A percentile compares a stretch with the other conserved stretches of the same genome.
phyloP scores from a whole-genome alignment of 176 grass and related monocot species.

The Juncus effusus region DNA sequence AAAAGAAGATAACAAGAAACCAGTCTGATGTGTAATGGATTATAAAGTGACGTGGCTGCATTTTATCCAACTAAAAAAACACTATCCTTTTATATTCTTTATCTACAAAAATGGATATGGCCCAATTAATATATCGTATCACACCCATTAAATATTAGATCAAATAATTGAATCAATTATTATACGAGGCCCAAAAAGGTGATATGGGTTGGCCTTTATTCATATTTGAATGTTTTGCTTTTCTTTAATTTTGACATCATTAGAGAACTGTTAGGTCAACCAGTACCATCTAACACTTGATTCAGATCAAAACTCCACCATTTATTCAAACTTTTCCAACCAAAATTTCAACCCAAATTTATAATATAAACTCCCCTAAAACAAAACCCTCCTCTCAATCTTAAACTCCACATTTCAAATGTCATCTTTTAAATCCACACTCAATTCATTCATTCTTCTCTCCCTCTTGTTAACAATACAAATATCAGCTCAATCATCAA shows the following conservation, averaged over 20 bases:
- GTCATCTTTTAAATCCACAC: conserved; percentile 24
- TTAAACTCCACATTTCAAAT: conserved; percentile 12
- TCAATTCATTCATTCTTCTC: conserved; percentile 10
- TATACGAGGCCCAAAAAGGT: too few relatives aligned
- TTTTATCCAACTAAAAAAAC: conserved; percentile 21
- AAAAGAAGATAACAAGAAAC: conserved; percentile 14
- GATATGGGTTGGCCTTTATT: too few relatives aligned
- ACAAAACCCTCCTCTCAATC: background rate
- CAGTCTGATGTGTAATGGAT: conserved; percentile 7
- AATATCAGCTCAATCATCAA: conserved; percentile 13
- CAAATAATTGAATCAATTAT: too few relatives aligned
- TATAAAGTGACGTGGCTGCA: conserved; percentile 22
- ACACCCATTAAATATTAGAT: too few relatives aligned
- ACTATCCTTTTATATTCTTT: too few relatives aligned
- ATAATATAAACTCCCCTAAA: conserved; percentile 5
- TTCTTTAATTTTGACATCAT: too few relatives aligned
- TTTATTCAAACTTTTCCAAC: background rate
- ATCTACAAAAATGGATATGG: too few relatives aligned
- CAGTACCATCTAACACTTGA: conserved; percentile 2
- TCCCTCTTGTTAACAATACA: conserved; percentile 6
- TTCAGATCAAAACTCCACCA: background rate
- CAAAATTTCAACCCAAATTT: background rate
- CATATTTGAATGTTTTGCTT: background rate
- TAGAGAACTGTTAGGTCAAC: conserved; percentile 11
- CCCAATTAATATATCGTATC: too few relatives aligned